These are phyloP conservation scores for Lomentospora prolificans DNA, from an alignment of 2,329 filamentous ascomycete genomes.

Conservation along the genomic window DNA sequence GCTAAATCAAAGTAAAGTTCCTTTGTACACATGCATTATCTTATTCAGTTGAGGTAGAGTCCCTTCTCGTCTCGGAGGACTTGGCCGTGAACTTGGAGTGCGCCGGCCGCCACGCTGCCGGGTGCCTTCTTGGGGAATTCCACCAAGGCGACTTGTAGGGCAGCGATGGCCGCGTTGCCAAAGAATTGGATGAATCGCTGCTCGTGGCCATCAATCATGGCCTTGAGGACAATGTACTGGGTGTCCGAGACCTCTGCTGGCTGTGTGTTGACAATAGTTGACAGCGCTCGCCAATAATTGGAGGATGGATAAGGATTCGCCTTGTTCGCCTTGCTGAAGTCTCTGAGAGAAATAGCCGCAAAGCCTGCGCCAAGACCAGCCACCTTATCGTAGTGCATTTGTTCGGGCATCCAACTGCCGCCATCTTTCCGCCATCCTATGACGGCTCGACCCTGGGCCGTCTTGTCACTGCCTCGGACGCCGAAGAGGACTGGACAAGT, in stretches of 20 bases:
- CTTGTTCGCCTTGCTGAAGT: constrained; percentile 62
- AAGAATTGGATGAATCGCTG: constrained; percentile 72
- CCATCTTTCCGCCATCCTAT: constrained; percentile 64
- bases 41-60: constrained; percentile 25
- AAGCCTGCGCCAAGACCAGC: constrained; percentile 76
- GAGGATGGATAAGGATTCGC: constrained; percentile 67
- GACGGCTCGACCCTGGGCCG: constrained; percentile 52
- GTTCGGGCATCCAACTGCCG: constrained; percentile 52
- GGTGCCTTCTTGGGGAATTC: constrained; percentile 55
- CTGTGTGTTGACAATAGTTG: constrained; percentile 68
- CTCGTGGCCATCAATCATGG: constrained; percentile 64
- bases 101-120: constrained; percentile 38
- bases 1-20: too few species aligned
- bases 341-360: constrained; percentile 70
- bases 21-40: background rate
- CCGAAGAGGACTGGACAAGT: constrained; percentile 81
- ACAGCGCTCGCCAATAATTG: constrained; percentile 74
- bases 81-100: constrained; percentile 43
- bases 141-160: constrained; percentile 61
- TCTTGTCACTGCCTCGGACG: constrained; percentile 65
- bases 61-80: constrained; percentile 41
- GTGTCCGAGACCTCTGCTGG: constrained; percentile 58
- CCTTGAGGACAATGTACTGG: constrained; percentile 59
- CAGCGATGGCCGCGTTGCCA: constrained; percentile 63
- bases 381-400: constrained; percentile 74